Evolutionary conservation across 768 basidiomycete species (phyloP), one percentile per base, ranked within the genome.

Genomic region (Suillus clintonianus): DNA sequence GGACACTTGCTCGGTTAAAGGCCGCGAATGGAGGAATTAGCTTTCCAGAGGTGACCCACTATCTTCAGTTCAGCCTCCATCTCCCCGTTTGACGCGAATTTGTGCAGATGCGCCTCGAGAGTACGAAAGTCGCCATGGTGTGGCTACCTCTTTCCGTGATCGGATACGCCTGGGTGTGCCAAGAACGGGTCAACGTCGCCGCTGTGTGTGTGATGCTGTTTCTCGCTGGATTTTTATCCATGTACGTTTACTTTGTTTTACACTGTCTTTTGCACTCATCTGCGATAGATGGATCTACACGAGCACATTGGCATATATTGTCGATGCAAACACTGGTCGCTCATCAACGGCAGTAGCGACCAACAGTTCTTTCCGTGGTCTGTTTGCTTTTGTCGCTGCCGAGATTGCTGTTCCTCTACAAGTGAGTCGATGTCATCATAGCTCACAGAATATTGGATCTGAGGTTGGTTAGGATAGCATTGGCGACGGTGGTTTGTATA

Each of bases 381-480:
- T 82, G 3, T 75, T 82, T 17, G 92, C 89, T 10, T 91, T 90
- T 72, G 70, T 90, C 13, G 86, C 87, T 1, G 85, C 85, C 1
- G 92, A 95, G 72, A 80, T 91, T n/a, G 89, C 91, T 0, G 85
- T 92, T 2, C 92, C 93, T 0, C 79, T 95, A 5, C 89, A 90
- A 81, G 64, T 62, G 54, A 59, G 58, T 13, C 10, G 4, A 19
- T 2, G 5, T 53, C 27, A 57, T 57, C 4, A n/a, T 19, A 42
- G 6, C 10, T 57, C 11, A 17, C 17, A 5, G 39, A 41, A 19
- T 2, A 39, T 27, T 10, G 17, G 24, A 19, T 41, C 56, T 57
- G 11, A 57, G 10, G 24, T 17, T 57, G 1, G 7, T 59, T 32
- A 61, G 60, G 50, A 61, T 61, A 30, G 54, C 19, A 67, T 75